A percentile compares a stretch with the other conserved stretches of the same genome.
These are phyloP conservation scores for Curvularia lunata DNA, from an alignment of 2,329 filamentous ascomycete species.

Conservation along the genomic window DNA sequence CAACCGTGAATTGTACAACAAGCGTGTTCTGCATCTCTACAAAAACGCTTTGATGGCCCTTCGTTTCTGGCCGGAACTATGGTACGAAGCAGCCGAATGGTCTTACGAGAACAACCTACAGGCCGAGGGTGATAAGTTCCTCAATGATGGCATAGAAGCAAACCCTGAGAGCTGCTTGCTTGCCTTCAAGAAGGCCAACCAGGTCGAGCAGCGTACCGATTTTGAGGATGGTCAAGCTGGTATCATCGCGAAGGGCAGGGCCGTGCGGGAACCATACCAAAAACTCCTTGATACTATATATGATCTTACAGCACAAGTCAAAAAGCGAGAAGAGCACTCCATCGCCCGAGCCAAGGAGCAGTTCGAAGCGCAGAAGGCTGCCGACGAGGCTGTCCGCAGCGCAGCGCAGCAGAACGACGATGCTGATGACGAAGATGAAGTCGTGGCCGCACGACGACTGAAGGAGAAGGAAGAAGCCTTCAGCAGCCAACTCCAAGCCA, in stretches of 20 bases:
- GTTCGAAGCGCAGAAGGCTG: slow-evolving; percentile 56
- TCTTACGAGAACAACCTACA: slow-evolving; percentile 79
- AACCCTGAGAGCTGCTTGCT: slow-evolving; percentile 94
- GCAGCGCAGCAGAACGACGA: slow-evolving; percentile 49
- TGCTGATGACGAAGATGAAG: slow-evolving; percentile 64
- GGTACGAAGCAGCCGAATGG: slow-evolving; percentile 94
- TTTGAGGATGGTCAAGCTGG: slow-evolving; percentile 78
- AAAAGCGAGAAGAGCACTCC: slow-evolving; percentile 68
- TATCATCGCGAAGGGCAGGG: slow-evolving; percentile 68
- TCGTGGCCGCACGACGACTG: slow-evolving; percentile 40
- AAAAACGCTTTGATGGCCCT: slow-evolving; percentile 92
- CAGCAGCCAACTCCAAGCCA: slow-evolving; percentile 61
- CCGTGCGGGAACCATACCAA: slow-evolving; percentile 83
- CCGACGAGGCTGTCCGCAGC: slow-evolving; percentile 49
- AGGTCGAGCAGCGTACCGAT: slow-evolving; percentile 78
- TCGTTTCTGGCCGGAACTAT: slow-evolving; percentile 93
- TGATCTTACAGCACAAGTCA: slow-evolving; percentile 75
- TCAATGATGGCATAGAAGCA: slow-evolving; percentile 80
- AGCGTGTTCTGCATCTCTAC: slow-evolving; percentile 86
- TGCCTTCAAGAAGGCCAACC: slow-evolving; percentile 86
- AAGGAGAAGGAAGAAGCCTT: slow-evolving; percentile 61
- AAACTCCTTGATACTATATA: slow-evolving; percentile 87
- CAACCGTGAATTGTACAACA: slow-evolving; percentile 74
- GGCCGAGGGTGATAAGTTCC: slow-evolving; percentile 76
- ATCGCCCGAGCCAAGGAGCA: slow-evolving; percentile 62